Evolutionary conservation across 805 yeast species (phyloP).

Genomic region (Saccharomycopsis fodiens): DNA sequence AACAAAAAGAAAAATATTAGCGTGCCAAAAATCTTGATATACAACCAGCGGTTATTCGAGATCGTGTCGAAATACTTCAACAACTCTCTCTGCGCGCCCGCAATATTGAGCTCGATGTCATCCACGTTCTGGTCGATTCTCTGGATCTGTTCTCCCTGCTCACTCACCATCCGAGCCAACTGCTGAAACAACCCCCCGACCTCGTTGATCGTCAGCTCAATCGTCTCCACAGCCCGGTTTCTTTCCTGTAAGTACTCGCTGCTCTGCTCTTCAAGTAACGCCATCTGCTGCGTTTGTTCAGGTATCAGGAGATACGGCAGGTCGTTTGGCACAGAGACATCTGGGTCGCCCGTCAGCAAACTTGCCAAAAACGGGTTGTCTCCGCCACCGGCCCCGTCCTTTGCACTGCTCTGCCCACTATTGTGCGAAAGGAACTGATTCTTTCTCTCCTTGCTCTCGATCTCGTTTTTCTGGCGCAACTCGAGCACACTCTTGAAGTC

Average conservation of each 20-base stretch:
- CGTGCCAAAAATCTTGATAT: constrained; percentile 82
- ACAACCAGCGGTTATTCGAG: constrained; percentile 87
- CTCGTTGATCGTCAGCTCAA: constrained; percentile 94
- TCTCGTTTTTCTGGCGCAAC: constrained; percentile 75
- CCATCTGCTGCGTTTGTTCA: constrained; percentile 74
- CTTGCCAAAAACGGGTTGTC: constrained; percentile 32
- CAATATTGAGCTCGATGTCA: constrained; percentile 80
- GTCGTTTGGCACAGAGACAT: constrained; percentile 35
- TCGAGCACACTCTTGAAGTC: constrained; percentile 88
- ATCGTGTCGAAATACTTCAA: constrained; percentile 83
- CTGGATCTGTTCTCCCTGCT: constrained; percentile 94
- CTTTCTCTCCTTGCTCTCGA: constrained; percentile 71
- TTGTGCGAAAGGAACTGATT: constrained; percentile 65
- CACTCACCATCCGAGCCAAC: constrained; percentile 94
- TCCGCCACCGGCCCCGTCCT: constrained; percentile 23
- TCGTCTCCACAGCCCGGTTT: constrained; percentile 87
- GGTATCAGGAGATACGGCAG: constrained; percentile 56
- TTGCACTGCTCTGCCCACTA: constrained; percentile 16
- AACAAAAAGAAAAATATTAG: constrained; percentile 66
- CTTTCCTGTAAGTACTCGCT: constrained; percentile 72
- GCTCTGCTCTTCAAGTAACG: constrained; percentile 78
- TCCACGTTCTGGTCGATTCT: constrained; percentile 93
- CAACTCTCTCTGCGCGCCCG: constrained; percentile 91
- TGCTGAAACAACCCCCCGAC: constrained; percentile 93
- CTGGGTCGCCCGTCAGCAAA: constrained; percentile 19